phyloP scores from a whole-genome alignment of 306 rosid species.

The Acmispon strigosus region DNA sequence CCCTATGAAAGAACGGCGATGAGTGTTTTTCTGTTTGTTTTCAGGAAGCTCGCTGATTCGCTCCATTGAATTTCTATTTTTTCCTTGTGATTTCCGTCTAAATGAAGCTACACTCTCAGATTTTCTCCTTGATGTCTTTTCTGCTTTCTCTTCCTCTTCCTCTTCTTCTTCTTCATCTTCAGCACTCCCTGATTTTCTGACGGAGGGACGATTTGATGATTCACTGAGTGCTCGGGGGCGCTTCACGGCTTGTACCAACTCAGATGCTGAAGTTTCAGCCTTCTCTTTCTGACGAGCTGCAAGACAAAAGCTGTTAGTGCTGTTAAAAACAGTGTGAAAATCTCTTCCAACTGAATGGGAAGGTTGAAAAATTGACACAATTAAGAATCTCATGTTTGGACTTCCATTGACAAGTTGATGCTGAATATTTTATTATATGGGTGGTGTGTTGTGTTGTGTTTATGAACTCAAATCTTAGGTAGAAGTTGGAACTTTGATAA shows the following conservation, averaged over 20 bases:
- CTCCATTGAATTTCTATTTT: conserved; percentile 45
- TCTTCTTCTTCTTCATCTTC: conserved; percentile 23
- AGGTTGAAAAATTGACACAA: not conserved
- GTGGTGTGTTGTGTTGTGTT: not conserved
- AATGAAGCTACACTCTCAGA: conserved; percentile 55
- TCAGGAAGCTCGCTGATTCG: conserved; percentile 68
- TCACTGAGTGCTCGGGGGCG: conserved; percentile 88
- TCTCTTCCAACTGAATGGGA: not conserved
- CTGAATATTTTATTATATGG: not conserved
- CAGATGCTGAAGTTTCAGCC: conserved; percentile 63
- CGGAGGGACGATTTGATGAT: conserved; percentile 52
- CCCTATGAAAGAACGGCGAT: conserved; percentile 85
- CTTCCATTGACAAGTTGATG: not conserved
- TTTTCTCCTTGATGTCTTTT: conserved; percentile 36
- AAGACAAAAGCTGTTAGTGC: conserved; percentile 15
- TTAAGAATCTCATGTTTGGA: not conserved
- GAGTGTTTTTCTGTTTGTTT: conserved; percentile 49
- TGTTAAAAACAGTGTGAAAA: not conserved
- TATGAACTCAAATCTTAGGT: not conserved
- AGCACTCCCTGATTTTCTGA: conserved; percentile 48
- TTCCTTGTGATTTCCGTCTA: conserved; percentile 41
- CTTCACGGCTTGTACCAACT: conserved; percentile 68
- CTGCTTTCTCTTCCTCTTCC: conserved; percentile 21
- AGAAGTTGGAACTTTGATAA: too few species aligned
- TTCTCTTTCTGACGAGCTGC: conserved; percentile 92